phyloP scores from a whole-genome alignment of 768 basidiomycete genomes.

The Leccinum pellstonianum region DNA sequence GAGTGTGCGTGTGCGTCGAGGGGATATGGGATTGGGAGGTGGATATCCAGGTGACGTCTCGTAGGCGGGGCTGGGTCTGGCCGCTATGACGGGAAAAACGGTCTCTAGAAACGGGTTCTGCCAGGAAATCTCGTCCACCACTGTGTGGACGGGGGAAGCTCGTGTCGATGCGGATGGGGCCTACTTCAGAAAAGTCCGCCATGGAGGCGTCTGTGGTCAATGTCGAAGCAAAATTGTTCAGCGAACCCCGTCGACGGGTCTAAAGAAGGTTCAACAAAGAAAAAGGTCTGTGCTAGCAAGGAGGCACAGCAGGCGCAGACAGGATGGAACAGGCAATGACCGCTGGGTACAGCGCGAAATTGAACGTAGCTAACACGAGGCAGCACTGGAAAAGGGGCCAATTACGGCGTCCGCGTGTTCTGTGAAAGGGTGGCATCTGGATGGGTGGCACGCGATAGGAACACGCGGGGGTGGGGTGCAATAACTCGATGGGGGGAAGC shows the following conservation, averaged over 20 bases:
- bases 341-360: constrained; percentile 15
- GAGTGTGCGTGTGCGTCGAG: constrained; percentile 29
- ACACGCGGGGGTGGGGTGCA: background rate
- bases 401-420: constrained; percentile 16
- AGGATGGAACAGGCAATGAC: constrained; percentile 23
- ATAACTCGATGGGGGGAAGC: background rate
- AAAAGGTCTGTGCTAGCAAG: constrained; percentile 6
- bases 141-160: constrained; percentile 29
- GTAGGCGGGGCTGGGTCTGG: constrained; percentile 25
- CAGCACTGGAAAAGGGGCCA: constrained; percentile 29
- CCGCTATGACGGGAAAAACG: constrained; percentile 31
- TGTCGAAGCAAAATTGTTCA: constrained; percentile 1
- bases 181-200: constrained; percentile 26
- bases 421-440: background rate
- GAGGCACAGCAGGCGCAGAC: constrained; percentile 26
- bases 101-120: constrained; percentile 24
- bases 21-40: constrained; percentile 25
- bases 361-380: constrained; percentile 30
- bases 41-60: constrained; percentile 36
- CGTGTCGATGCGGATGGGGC: constrained; percentile 31
- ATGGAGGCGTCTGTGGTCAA: constrained; percentile 13
- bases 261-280: background rate
- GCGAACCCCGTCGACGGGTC: background rate
- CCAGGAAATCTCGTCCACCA: constrained; percentile 27
- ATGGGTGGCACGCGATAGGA: constrained; percentile 13